Evolutionary conservation across 371 early-diverging fungal species (phyloP).

Genomic region (Capillidium heterosporum): DNA sequence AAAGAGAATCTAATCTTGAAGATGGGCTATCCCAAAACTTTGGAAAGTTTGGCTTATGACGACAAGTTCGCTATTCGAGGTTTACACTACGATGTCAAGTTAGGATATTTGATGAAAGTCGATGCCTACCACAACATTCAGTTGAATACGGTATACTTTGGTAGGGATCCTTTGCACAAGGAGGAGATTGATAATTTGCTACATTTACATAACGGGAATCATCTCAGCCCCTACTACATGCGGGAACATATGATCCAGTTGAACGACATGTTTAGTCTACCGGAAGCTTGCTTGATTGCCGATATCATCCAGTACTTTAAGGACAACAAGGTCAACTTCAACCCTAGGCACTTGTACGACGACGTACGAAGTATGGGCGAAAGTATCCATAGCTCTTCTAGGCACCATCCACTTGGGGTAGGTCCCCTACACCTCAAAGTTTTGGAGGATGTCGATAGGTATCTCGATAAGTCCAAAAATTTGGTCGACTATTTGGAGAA

Average conservation of each 20-base stretch:
- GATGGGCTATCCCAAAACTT: constrained; percentile 26
- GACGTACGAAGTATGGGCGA: constrained; percentile 31
- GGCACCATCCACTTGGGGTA: constrained; percentile 11
- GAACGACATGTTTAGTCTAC: constrained; percentile 37
- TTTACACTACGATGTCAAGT: constrained; percentile 33
- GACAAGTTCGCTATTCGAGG: constrained; percentile 40
- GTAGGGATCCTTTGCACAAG: constrained; percentile 23
- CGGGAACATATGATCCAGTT: constrained; percentile 32
- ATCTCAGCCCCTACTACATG: constrained; percentile 32
- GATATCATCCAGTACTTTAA: constrained; percentile 39
- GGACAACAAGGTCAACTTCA: constrained; percentile 29
- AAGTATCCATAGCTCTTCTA: constrained; percentile 25
- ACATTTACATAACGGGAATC: constrained; percentile 30
- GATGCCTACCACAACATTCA: constrained; percentile 43
- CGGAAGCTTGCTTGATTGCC: constrained; percentile 33
- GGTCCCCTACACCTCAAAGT: constrained; percentile 29
- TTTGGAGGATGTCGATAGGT: constrained; percentile 24
- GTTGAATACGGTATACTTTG: constrained; percentile 33
- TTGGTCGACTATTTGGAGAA: constrained; percentile 27
- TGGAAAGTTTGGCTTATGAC: constrained; percentile 29
- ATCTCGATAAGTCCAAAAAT: constrained; percentile 23
- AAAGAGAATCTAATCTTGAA: constrained; percentile 29
- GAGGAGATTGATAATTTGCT: constrained; percentile 23
- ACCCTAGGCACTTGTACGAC: constrained; percentile 41
- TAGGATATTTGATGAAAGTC: constrained; percentile 47